These are phyloP conservation scores for Exophiala sideris DNA, from an alignment of 2,329 filamentous ascomycete species.

Conservation along the genomic window DNA sequence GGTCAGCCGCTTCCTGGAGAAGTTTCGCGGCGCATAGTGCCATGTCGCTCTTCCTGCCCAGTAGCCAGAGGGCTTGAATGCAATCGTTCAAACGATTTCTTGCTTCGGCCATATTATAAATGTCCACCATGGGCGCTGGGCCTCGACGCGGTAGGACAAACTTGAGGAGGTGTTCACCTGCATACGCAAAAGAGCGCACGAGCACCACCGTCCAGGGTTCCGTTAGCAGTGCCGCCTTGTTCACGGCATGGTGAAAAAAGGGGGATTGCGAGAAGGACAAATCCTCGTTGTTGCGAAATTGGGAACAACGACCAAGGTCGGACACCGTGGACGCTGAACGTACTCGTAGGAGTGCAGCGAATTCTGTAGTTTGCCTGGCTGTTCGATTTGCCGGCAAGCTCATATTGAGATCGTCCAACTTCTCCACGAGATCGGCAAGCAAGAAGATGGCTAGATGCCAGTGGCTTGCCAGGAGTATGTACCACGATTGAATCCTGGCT, in stretches of 20 bases:
- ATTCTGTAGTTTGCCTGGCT: conserved; percentile 43
- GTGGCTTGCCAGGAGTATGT: conserved; percentile 55
- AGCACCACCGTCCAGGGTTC: conserved; percentile 10
- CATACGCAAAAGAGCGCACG: conserved; percentile 7
- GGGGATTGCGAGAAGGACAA: conserved; percentile 58
- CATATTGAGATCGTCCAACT: conserved; percentile 49
- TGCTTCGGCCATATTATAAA: not conserved
- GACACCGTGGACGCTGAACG: conserved; percentile 46
- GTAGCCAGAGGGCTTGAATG: conserved; percentile 6
- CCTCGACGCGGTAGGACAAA: not conserved
- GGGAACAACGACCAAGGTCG: conserved; percentile 7
- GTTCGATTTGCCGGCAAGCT: conserved; percentile 36
- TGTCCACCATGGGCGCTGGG: not conserved
- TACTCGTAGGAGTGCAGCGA: conserved; percentile 38
- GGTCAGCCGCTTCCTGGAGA: conserved; percentile 1
- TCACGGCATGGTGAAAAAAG: conserved; percentile 49
- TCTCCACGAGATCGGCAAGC: conserved; percentile 53
- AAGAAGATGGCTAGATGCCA: conserved; percentile 58
- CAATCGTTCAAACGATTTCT: conserved; percentile 2
- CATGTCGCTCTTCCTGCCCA: conserved; percentile 10
- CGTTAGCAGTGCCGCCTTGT: conserved; percentile 8
- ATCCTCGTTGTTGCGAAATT: conserved; percentile 36
- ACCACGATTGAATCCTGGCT: conserved; percentile 58
- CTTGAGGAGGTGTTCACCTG: conserved; percentile 3
- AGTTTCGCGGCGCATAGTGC: conserved; percentile 6